Conservation (phyloP, 2,329 filamentous ascomycete species). For the Thielaviopsis punctulata region DNA sequence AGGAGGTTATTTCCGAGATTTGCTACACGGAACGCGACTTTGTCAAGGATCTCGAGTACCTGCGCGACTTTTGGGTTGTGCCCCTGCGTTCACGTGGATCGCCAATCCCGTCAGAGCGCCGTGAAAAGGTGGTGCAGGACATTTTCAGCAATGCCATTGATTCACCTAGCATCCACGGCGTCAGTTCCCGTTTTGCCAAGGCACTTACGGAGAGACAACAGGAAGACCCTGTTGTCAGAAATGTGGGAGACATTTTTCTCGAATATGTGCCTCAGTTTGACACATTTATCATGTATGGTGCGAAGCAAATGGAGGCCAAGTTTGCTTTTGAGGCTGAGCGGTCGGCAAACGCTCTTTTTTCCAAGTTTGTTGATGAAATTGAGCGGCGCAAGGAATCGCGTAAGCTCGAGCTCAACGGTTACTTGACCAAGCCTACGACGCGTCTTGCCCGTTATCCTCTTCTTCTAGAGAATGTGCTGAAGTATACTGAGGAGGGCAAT, state of each 20-base stretch:
- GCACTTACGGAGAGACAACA: slow-evolving; percentile 82
- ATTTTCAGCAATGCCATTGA: slow-evolving; percentile 96
- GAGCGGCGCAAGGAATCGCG: slow-evolving; percentile 90
- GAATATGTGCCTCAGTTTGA: slow-evolving; percentile 85
- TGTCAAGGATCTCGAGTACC: slow-evolving; percentile 94
- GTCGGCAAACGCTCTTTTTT: slow-evolving; percentile 65
- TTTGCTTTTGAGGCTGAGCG: slow-evolving; percentile 97
- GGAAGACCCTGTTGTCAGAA: slow-evolving; percentile 72
- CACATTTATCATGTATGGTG: slow-evolving; percentile 91
- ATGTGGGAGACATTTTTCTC: slow-evolving; percentile 85
- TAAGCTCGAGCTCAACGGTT: slow-evolving; percentile 92
- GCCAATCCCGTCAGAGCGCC: slow-evolving; percentile 72
- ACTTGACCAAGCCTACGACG: slow-evolving; percentile 93
- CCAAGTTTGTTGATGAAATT: slow-evolving; percentile 88
- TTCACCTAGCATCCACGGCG: slow-evolving; percentile 59
- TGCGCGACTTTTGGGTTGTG: slow-evolving; percentile 96
- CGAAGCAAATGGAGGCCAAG: slow-evolving; percentile 89
- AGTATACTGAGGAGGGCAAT: slow-evolving; percentile 75
- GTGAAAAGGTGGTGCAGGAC: slow-evolving; percentile 79
- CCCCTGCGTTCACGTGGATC: slow-evolving; percentile 68
- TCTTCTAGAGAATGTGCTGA: slow-evolving; percentile 76
- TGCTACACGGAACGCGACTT: slow-evolving; percentile 99
- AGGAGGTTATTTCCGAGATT: slow-evolving; percentile 94
- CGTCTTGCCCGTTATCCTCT: slow-evolving; percentile 86
- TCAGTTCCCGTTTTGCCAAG: slow-evolving; percentile 78